Evolutionary conservation across 257 asterid genomes (phyloP).

Genomic region (Perilla frutescens): DNA sequence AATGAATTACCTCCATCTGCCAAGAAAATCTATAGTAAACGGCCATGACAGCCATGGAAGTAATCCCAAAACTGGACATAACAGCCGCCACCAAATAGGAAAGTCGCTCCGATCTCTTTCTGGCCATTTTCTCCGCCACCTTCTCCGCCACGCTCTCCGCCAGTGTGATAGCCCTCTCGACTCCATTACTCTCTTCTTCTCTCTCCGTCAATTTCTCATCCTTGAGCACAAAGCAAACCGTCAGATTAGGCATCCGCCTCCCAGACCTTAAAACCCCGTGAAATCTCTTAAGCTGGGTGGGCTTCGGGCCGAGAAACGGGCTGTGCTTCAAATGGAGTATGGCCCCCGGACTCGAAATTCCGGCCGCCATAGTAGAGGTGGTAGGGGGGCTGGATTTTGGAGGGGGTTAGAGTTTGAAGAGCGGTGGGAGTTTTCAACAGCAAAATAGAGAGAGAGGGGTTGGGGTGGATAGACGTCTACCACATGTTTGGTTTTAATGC

Average conservation of each 20-base stretch:
- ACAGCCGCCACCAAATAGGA: constrained; percentile 94
- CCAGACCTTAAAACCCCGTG: constrained; percentile 29
- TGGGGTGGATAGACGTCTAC: constrained; percentile 33
- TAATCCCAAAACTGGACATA: constrained; percentile 87
- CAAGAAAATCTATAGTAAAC: constrained; percentile 87
- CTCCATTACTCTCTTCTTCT: constrained; percentile 31
- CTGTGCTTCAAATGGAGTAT: constrained; percentile 34
- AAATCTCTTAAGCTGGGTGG: constrained; percentile 33
- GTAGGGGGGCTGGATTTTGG: constrained; percentile 14
- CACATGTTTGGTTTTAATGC: constrained; percentile 30
- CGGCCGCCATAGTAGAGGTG: constrained; percentile 66
- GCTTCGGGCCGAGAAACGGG: constrained; percentile 44
- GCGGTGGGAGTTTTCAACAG: not conserved
- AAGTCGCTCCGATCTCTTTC: constrained; percentile 86
- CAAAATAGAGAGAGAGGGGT: not conserved
- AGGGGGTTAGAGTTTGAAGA: not conserved
- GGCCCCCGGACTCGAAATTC: constrained; percentile 45
- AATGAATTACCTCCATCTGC: constrained; percentile 88
- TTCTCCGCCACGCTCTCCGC: constrained; percentile 57
- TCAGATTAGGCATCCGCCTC: constrained; percentile 44
- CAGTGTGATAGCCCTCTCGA: constrained; percentile 41
- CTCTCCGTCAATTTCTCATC: constrained; percentile 45
- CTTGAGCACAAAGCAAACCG: constrained; percentile 64
- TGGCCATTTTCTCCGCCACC: constrained; percentile 62
- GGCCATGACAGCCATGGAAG: constrained; percentile 80